Conservation (phyloP, 108 stramenopile species). For the Aureococcus anophagefferens region DNA sequence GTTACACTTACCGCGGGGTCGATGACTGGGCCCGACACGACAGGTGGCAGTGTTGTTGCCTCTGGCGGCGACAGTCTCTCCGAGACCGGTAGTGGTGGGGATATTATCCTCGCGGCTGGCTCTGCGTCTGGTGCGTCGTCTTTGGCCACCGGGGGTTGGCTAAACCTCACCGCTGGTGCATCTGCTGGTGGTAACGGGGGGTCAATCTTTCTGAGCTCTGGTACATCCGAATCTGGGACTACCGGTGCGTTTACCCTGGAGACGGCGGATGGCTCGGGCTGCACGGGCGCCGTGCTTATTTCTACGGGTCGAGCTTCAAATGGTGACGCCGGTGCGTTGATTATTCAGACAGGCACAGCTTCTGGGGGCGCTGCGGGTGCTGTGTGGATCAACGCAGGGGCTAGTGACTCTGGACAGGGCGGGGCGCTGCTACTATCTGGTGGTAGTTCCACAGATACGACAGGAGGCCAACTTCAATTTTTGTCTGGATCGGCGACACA, state of each 20-base stretch:
- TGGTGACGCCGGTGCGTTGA: constrained; percentile 23
- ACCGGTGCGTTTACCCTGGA: constrained; percentile 18
- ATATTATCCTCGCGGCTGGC: neutral
- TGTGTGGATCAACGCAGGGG: constrained; percentile 1
- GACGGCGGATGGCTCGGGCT: constrained; percentile 17
- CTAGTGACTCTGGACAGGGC: too few species aligned
- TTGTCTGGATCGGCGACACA: too few species aligned
- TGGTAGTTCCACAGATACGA: too few species aligned
- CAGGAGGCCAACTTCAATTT: too few species aligned
- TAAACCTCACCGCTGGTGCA: too few species aligned
- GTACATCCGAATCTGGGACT: neutral
- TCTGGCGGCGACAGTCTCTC: too few species aligned
- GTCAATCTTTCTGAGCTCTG: constrained; percentile 22
- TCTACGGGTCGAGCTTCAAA: constrained; percentile 17
- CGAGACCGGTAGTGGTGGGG: neutral
- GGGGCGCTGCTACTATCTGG: too few species aligned
- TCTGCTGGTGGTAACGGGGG: constrained; percentile 25
- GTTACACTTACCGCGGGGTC: constrained; percentile 9
- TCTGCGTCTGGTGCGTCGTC: constrained; percentile 17
- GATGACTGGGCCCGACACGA: neutral
- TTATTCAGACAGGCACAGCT: constrained; percentile 2
- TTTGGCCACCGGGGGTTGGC: too few species aligned
- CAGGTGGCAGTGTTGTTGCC: constrained; percentile 10
- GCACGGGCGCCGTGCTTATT: constrained; percentile 15
- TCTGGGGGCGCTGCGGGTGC: constrained; percentile 5